Conservation (phyloP, 2,329 filamentous ascomycete species). For the Blastomyces percursus region DNA sequence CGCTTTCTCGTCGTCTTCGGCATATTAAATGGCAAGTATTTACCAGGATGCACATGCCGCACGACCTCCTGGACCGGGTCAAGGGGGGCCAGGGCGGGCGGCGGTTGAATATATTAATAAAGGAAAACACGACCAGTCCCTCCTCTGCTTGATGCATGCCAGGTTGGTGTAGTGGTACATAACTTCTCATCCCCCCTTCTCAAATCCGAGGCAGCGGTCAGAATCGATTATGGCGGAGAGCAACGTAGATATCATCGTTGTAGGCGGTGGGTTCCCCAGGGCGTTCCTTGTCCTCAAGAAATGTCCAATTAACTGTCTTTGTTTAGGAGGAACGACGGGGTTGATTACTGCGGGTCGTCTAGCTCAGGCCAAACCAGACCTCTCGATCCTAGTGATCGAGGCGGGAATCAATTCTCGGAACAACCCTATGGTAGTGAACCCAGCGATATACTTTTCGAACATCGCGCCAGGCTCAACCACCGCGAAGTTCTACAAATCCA, state of each 20-base stretch:
- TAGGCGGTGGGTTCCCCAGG: not conserved
- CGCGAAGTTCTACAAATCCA: constrained; percentile 43
- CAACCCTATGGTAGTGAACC: constrained; percentile 41
- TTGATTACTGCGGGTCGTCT: constrained; percentile 42
- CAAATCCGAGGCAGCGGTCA: not conserved
- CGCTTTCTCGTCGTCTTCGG: no score
- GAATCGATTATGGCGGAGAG: not conserved
- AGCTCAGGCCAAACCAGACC: constrained; percentile 39
- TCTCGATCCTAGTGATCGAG: constrained; percentile 45
- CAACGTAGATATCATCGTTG: constrained; percentile 3
- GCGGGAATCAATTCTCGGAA: constrained; percentile 44
- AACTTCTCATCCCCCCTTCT: not conserved
- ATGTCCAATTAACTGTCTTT: not conserved
- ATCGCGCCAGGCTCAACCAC: constrained; percentile 41
- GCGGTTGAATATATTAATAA: not conserved
- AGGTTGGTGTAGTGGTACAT: not conserved
- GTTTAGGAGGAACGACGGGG: constrained; percentile 38
- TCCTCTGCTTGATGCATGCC: not conserved
- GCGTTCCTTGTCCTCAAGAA: not conserved
- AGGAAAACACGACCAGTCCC: not conserved
- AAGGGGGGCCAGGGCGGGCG: not conserved
- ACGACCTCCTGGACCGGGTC: no score
- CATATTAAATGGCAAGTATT: no score
- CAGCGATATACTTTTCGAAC: constrained; percentile 41
- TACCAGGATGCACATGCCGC: no score